Percentiles rank a stretch among this genome's conserved stretches.
phyloP scores from a whole-genome alignment of 192 early-diverging fungal genomes.

The Dissophora ornata region DNA sequence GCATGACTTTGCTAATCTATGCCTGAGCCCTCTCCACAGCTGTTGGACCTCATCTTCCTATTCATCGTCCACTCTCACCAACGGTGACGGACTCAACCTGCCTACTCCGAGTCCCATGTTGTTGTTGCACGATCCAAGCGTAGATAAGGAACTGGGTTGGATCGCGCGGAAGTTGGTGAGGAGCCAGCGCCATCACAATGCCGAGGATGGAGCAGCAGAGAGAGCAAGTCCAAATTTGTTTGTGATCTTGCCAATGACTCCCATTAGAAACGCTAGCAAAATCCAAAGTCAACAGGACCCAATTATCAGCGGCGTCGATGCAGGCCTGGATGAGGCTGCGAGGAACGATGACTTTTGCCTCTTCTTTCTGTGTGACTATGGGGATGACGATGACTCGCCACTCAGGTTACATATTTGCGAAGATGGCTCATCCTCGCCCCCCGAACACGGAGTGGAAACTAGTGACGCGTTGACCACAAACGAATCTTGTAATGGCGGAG shows the following conservation, averaged over 20 bases:
- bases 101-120: not conserved
- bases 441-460: too few relatives aligned
- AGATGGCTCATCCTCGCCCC: not conserved
- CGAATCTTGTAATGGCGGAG: not conserved
- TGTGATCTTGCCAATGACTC: conserved; percentile 27
- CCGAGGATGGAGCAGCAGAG: too few relatives aligned
- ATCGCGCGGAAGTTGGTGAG: conserved; percentile 16
- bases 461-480: too few relatives aligned
- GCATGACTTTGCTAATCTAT: not conserved
- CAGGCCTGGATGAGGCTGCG: too few relatives aligned
- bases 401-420: conserved; percentile 24
- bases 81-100: not conserved
- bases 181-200: not conserved
- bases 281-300: too few relatives aligned
- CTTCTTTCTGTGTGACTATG: conserved; percentile 44
- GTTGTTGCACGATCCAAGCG: conserved; percentile 9
- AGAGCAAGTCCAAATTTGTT: conserved; percentile 21
- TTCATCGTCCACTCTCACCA: not conserved
- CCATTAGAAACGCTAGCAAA: not conserved
- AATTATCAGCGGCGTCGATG: too few relatives aligned
- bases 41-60: not conserved
- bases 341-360: conserved; percentile 8
- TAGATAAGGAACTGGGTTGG: conserved; percentile 8
- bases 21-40: conserved; percentile 7
- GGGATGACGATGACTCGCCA: not conserved